Conservation (phyloP, 2,329 filamentous ascomycete genomes). For the Diplodia sapinea region DNA sequence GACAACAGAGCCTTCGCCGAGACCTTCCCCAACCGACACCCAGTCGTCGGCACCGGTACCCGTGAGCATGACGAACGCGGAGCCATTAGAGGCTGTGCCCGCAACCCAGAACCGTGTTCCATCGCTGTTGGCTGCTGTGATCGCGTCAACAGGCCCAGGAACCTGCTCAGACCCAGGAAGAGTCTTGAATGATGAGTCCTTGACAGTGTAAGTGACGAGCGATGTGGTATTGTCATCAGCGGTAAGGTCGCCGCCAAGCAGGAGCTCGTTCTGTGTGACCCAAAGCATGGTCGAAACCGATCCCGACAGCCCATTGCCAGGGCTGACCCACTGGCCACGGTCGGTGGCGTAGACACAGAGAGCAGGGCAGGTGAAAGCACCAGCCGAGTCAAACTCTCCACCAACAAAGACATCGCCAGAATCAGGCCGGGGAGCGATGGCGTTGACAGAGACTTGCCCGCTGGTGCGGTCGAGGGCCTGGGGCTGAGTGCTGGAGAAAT, state of each 20-base stretch:
- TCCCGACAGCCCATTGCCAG: constrained; percentile 74
- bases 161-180: constrained; percentile 68
- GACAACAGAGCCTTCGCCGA: constrained; percentile 71
- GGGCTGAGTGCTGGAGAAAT: constrained; percentile 71
- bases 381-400: constrained; percentile 82
- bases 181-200: constrained; percentile 68
- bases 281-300: constrained; percentile 76
- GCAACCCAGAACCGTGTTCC: constrained; percentile 80
- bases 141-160: constrained; percentile 78
- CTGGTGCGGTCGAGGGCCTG: constrained; percentile 73
- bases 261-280: constrained; percentile 71
- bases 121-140: constrained; percentile 75
- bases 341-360: constrained; percentile 80
- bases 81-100: constrained; percentile 71
- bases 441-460: constrained; percentile 67
- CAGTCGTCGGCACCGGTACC: constrained; percentile 79
- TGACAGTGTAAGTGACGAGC: constrained; percentile 75
- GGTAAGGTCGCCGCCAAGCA: constrained; percentile 78
- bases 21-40: constrained; percentile 66
- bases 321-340: constrained; percentile 77
- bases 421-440: constrained; percentile 74
- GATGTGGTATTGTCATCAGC: constrained; percentile 69
- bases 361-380: constrained; percentile 78
- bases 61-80: constrained; percentile 70
- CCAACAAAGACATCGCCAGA: constrained; percentile 82